Evolutionary conservation across 345 rosid genomes (phyloP), one percentile per base, ranked within the genome.

Genomic region (Eucalyptus marginata): DNA sequence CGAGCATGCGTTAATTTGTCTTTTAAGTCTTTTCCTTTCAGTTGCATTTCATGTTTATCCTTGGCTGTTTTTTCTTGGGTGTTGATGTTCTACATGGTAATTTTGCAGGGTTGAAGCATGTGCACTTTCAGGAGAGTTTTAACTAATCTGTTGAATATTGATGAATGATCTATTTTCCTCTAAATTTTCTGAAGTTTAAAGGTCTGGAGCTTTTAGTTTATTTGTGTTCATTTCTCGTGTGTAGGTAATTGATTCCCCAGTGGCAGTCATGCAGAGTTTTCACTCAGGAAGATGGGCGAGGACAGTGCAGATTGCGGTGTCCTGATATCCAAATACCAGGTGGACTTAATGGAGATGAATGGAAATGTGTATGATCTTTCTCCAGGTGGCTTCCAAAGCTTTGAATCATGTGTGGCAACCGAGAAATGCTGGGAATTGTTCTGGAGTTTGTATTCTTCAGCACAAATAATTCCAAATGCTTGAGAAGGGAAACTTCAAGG

Each of bases 41-140:
- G 27, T 40, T 40, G 46, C 27, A 36, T 76, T 71, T 76, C 76
- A 10, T 40, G 27, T 76, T 76, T 76, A 76, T 20, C 47, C 46
- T 88, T 88, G 80, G 68, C 86, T 88, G 29, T 24, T 22, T 14
- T 89, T 46, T 90, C 92, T 79, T 33, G 49, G 88, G 86, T 50
- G 89, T 92, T 88, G 88, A 90, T 93, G 87, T 89, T 90, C 87
- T 93, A 49, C 90, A 87, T 94, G 90, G 79, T 93, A 88, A 89
- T 95, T 96, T 95, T 96, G 97, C 97, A 96, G 99, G 97, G 91
- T 64, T 91, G 91, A 92, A 94, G 89, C 87, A 89, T 93, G 90
- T 93, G 93, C 93, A 88, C 91, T 86, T 81, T 92, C 93, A 88
- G 96, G 95, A 94, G 93, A 92, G 90, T 92, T 92, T 92, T 52